Evolutionary conservation across 768 basidiomycete genomes (phyloP), one percentile per base, ranked within the genome.

Genomic region (Trametes cinnabarina): DNA sequence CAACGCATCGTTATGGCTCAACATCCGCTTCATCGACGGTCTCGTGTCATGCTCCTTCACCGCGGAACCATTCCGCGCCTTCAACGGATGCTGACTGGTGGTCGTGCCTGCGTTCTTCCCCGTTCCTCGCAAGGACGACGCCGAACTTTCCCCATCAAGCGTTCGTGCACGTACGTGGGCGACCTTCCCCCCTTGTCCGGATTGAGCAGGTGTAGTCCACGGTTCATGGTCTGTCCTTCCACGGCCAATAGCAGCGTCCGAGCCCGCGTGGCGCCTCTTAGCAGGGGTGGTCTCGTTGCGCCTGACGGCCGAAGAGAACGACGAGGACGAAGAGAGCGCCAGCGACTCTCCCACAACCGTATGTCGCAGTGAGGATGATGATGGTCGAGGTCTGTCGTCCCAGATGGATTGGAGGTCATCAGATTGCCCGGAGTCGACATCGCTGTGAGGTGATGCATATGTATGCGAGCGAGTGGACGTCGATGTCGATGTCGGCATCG

Each of bases 231-330:
- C 64, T 23, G 46, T 67, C 55, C 64, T 62, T 19, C 56, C 22
- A 15, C 63, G 53, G 32, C 60, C 37, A 4, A 55, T 51, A 5
- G 63, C 49, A 17, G 62, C 65, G 47, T 73, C 72, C 9, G 72
- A 73, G 25, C 69, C 54, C 14, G 49, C 70, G 37, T 71, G 68
- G 17, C 72, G 64, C 28, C 68, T 57, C 48, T 65, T 55, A 22
- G 60, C 53, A 4, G 65, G 68, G 1, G 63, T 58, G 10, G 61
- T 56, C 42, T 65, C 63, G 49, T 60, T 65, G 17, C 59, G 51
- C 20, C 52, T 60, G 9, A 67, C 52, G 5, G 68, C 68, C 3
- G 68, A 69, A 15, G 61, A 63, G 58, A 66, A 66, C 1, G 68
- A 65, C 7, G 61, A 37, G 17, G 62, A 43, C n/a, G 58, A 55